Evolutionary conservation across 495 filamentous ascomycete species (phyloP), one percentile per base, ranked within the genome.

Genomic region (Bombardia bombarda): DNA sequence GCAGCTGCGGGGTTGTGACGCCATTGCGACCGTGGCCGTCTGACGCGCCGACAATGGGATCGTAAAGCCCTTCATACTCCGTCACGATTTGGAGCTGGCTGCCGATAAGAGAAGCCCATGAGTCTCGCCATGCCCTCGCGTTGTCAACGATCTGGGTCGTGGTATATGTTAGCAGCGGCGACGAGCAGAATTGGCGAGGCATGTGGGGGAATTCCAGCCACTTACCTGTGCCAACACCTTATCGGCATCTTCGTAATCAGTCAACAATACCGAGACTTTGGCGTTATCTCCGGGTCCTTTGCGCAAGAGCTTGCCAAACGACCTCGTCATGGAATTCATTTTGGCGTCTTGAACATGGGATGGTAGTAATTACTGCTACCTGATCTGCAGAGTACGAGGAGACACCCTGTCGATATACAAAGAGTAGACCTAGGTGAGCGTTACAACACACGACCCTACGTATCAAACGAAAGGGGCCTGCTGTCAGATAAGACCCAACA

Each of bases 211-310:
- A 12, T 10, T 22, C 18, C 17, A 10, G 31, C 14, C 24, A 30
- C 65, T 21, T 68, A 88, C 86, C 69, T 79, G 78, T 49, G 75
- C 73, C 34, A 95, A 72, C 52, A 89, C 75, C 46, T 77, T 81
- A 59, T 95, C 86, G 2, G 82, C 84, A 56, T 92, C 83, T 42
- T 90, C 83, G 56, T 89, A 93, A 44, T 95, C 88, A 41, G 77
- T 83, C 20, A 95, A 62, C 24, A 94, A 64, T 23, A 84, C 74
- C 3, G 80, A 77, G 18, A 94, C 81, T 52, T 87, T 81, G 42
- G 80, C 82, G 53, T 88, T 83, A 59, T 94, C 83, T 25, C 82
- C 86, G 3, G 79, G 76, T 32, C 81, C 69, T 53, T 68, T 77
- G 50, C 73, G 79, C 68, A 79, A 74, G 50, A 89, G 72, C 47